phyloP scores from a whole-genome alignment of 2,329 filamentous ascomycete genomes.

The Pseudocercospora eumusae region DNA sequence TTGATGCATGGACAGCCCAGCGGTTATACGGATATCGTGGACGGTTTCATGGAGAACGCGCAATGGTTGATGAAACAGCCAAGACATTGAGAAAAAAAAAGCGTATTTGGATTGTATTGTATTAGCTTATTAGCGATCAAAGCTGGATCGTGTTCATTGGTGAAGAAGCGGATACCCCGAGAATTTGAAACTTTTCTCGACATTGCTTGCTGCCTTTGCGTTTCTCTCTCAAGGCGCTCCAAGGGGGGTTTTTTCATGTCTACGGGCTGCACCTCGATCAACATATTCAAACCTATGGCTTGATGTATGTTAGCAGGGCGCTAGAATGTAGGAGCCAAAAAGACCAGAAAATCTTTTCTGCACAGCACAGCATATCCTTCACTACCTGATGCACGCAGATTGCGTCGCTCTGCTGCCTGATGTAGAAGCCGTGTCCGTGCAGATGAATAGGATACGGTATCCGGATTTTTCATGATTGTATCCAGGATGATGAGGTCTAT shows the following conservation, averaged over 20 bases:
- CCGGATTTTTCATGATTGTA: conserved; percentile 54
- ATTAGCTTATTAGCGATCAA: background rate
- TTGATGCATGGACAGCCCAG: conserved; percentile 57
- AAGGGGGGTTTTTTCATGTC: background rate
- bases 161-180: background rate
- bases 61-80: conserved; percentile 52
- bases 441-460: conserved; percentile 55
- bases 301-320: conserved; percentile 40
- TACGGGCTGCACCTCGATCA: conserved; percentile 14
- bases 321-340: conserved; percentile 44
- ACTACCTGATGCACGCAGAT: conserved; percentile 38
- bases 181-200: background rate
- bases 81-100: background rate
- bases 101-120: background rate
- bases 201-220: background rate
- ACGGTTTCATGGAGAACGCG: conserved; percentile 74
- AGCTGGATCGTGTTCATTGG: background rate
- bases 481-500: conserved; percentile 52
- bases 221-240: background rate
- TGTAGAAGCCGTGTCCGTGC: conserved; percentile 33
- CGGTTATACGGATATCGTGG: conserved; percentile 67
- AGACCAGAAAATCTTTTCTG: conserved; percentile 42
- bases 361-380: conserved; percentile 39
- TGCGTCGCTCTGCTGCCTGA: conserved; percentile 40
- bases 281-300: conserved; percentile 23